phyloP scores from a whole-genome alignment of 768 basidiomycete genomes.

The Tricholoma terreum region DNA sequence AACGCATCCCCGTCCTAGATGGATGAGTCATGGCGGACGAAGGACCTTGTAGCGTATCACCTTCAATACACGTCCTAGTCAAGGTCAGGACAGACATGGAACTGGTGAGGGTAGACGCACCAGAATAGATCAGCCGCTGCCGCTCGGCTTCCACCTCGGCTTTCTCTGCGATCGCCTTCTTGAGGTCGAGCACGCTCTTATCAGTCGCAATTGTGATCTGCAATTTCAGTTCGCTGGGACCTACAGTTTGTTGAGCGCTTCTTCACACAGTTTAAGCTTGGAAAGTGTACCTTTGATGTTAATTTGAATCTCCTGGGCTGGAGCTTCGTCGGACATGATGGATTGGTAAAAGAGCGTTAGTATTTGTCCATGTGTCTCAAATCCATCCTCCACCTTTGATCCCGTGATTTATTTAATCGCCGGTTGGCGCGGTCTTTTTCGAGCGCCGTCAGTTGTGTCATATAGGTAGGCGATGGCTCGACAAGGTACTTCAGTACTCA shows the following conservation, averaged over 20 bases:
- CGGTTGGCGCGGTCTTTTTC: no score
- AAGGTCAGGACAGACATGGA: no score
- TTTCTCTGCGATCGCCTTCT: constrained; percentile 82
- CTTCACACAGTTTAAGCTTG: background rate
- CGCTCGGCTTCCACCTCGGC: constrained; percentile 83
- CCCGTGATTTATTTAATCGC: no score
- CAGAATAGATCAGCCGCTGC: constrained; percentile 91
- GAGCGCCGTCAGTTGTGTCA: no score
- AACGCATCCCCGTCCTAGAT: constrained; percentile 77
- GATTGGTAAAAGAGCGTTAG: no score
- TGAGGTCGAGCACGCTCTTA: constrained; percentile 89
- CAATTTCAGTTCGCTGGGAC: constrained; percentile 91
- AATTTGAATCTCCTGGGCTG: constrained; percentile 54
- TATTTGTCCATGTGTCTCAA: background rate
- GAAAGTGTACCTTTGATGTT: constrained; percentile 59
- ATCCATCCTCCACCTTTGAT: no score
- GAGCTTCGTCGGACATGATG: constrained; percentile 27
- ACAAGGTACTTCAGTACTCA: no score
- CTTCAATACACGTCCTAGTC: constrained; percentile 76
- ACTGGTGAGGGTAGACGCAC: no score
- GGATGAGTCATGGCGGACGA: background rate
- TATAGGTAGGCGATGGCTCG: no score
- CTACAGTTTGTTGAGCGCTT: no score
- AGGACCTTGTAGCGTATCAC: no score
- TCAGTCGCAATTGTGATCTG: constrained; percentile 76